A percentile compares a stretch with the other conserved stretches of the same genome.
phyloP scores from a whole-genome alignment of 805 yeast species.

The Ogataea methanolica region DNA sequence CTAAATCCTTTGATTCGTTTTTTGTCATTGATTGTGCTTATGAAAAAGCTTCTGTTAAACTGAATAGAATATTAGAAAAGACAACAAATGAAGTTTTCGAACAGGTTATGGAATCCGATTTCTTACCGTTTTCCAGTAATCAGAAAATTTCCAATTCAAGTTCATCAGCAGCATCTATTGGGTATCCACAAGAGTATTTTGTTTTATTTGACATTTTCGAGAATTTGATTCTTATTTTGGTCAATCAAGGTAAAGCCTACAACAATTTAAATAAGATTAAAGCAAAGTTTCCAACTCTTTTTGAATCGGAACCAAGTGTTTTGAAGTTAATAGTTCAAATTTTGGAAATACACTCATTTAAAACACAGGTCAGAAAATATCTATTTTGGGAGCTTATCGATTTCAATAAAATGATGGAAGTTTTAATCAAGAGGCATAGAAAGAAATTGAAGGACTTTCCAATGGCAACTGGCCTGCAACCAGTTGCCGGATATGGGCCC shows the following conservation, averaged over 20 bases:
- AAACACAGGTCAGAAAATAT: constrained; percentile 58
- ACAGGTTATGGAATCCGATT: constrained; percentile 21
- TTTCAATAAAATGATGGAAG: constrained; percentile 48
- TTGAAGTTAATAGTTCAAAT: constrained; percentile 47
- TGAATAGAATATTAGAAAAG: constrained; percentile 8
- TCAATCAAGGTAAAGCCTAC: constrained; percentile 25
- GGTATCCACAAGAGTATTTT: constrained; percentile 17
- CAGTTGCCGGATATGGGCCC: not conserved
- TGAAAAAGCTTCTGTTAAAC: constrained; percentile 3
- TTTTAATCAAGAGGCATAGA: constrained; percentile 42
- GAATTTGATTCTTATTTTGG: constrained; percentile 25
- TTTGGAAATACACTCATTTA: constrained; percentile 55
- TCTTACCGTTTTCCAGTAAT: constrained; percentile 20
- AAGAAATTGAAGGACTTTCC: constrained; percentile 17
- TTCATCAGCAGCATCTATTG: constrained; percentile 6
- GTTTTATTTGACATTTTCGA: constrained; percentile 23
- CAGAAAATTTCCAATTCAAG: constrained; percentile 5
- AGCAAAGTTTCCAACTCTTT: constrained; percentile 42
- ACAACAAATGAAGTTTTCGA: constrained; percentile 15
- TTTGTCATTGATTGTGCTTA: not conserved
- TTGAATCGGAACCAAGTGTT: constrained; percentile 49
- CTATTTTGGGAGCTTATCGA: constrained; percentile 58
- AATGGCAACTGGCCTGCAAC: not conserved
- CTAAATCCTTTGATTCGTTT: constrained; percentile 19
- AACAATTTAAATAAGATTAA: constrained; percentile 46